Evolutionary conservation across 2,329 filamentous ascomycete species (phyloP), one percentile per base, ranked within the genome.

Genomic region (Cylindrodendrum hubeiense): DNA sequence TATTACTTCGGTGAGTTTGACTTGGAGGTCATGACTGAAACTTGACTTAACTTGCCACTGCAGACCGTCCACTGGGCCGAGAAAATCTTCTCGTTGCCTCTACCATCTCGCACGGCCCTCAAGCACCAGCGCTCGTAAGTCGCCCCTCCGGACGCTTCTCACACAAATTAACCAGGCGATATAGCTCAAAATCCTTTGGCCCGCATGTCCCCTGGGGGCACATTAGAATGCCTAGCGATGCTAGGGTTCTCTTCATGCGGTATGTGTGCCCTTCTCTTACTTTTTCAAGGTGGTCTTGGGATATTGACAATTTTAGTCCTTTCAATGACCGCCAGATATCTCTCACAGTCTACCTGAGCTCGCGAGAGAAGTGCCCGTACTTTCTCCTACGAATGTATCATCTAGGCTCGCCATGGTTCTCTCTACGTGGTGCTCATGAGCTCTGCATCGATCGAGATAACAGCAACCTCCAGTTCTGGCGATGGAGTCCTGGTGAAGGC

Each of bases 11-110:
- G 73, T 73, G 44, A 58, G 72, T 9, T 41, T 19, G 7, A 7
- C 28, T 19, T 5, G 34, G 26, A 19, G n/a, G 37, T 8, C 9
- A 30, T 15, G 13, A 21, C 17, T 12, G n/a, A 9, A 44, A 43
- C 33, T 60, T 37, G 59, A 69, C 65, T 60, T 22, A 47, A 26
- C 30, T 37, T 22, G 33, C 30, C 39, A 34, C 46, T 34, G 19
- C 65, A 89, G 86, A 79, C 79, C 53, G 77, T 81, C 5, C 88
- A 90, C 71, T 91, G 89, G 89, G 87, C 88, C 6, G 84, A 89
- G 69, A 82, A 86, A 43, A 88, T 90, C 24, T 90, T 90, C 67
- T 85, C 85, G 1, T 79, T 85, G 21, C 85, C 85, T 0, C 77
- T 88, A 41, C 82, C 86, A 0, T 83, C 82, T 12, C 80, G 83